Percentiles rank a stretch among this genome's conserved stretches.
Evolutionary conservation across 1,284 basidiomycete species (phyloP).

Genomic region (Crucibulum cyathiforme): DNA sequence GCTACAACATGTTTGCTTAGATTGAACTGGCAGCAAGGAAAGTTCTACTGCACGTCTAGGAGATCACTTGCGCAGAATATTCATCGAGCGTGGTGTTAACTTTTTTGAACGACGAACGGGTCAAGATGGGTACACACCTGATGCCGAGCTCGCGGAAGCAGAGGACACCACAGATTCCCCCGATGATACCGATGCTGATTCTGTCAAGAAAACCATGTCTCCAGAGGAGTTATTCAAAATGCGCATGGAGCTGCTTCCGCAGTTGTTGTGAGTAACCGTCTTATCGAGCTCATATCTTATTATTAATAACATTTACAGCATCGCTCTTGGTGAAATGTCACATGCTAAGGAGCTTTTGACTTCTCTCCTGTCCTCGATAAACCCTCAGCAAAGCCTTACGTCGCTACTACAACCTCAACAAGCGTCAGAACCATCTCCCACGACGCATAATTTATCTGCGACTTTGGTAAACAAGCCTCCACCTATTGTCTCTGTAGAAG

Average conservation of each 20-base stretch:
- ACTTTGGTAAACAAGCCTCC: constrained; percentile 69
- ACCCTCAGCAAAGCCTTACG: constrained; percentile 15
- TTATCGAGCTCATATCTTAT: neutral
- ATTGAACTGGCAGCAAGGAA: constrained; percentile 50
- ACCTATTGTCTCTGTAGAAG: constrained; percentile 69
- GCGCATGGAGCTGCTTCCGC: constrained; percentile 71
- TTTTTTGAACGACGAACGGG: constrained; percentile 65
- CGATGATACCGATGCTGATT: constrained; percentile 29
- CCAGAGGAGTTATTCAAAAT: constrained; percentile 76
- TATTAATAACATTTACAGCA: constrained; percentile 47
- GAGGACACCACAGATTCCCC: constrained; percentile 18
- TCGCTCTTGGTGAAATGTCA: constrained; percentile 77
- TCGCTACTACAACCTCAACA: neutral
- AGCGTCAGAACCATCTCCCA: constrained; percentile 12
- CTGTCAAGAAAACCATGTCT: constrained; percentile 58
- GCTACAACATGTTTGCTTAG: constrained; percentile 3
- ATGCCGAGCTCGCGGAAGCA: constrained; percentile 23
- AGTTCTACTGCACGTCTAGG: constrained; percentile 60
- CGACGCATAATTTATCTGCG: constrained; percentile 55
- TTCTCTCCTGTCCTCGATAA: constrained; percentile 53
- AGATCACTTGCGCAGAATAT: constrained; percentile 70
- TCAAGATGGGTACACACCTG: constrained; percentile 10
- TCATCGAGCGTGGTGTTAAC: constrained; percentile 72
- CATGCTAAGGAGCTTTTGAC: constrained; percentile 74
- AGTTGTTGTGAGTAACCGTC: constrained; percentile 63